A percentile compares a stretch with the other conserved stretches of the same genome.
These are phyloP conservation scores for Mucor lusitanicus DNA, from an alignment of 371 early-diverging fungal genomes.

Conservation along the genomic window DNA sequence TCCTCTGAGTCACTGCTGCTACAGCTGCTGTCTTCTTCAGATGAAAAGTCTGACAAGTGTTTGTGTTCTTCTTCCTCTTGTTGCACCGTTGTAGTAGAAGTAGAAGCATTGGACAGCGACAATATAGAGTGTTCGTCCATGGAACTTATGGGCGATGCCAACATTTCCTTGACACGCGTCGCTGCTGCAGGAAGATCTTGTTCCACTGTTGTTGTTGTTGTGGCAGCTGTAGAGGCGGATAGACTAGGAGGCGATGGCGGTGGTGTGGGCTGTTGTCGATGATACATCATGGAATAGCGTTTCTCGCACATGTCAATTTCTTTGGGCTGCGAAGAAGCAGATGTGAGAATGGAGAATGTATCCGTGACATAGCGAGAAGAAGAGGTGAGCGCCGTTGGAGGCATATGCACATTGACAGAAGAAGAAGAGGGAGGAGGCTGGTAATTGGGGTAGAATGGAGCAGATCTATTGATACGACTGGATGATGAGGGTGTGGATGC, in stretches of 20 bases:
- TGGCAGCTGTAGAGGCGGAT: background rate
- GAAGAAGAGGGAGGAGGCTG: background rate
- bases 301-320: slow-evolving; percentile 32
- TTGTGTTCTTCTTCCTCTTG: background rate
- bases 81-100: background rate
- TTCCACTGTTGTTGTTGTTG: background rate
- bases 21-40: background rate
- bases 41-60: slow-evolving; percentile 10
- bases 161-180: background rate
- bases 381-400: slow-evolving; percentile 26
- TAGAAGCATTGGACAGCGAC: background rate
- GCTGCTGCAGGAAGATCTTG: background rate
- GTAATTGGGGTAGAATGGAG: background rate
- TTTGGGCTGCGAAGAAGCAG: slow-evolving; percentile 16
- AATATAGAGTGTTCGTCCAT: slow-evolving; percentile 5
- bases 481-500: background rate
- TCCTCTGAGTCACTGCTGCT: slow-evolving; percentile 7
- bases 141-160: slow-evolving; percentile 2
- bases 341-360: slow-evolving; percentile 23
- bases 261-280: slow-evolving; percentile 11
- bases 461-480: background rate
- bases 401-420: background rate
- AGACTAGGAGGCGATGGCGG: slow-evolving; percentile 24
- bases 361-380: slow-evolving; percentile 15
- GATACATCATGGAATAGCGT: slow-evolving; percentile 27